Conservation (phyloP, 306 rosid species). For the Trichosanthes truncata region DNA sequence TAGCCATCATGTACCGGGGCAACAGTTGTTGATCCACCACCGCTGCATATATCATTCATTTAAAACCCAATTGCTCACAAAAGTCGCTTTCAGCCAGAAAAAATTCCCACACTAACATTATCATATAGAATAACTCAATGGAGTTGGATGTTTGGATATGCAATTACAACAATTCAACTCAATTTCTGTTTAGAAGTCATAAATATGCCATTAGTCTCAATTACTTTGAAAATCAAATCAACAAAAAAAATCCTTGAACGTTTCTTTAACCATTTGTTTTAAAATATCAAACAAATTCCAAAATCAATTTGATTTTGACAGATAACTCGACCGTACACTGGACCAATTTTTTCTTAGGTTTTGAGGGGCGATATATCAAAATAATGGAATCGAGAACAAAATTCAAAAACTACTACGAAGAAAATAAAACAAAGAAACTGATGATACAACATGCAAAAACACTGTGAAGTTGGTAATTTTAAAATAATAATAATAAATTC, state of each 20-base stretch:
- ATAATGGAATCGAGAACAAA: background rate
- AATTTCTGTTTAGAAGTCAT: background rate
- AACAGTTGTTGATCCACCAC: slow-evolving; percentile 96
- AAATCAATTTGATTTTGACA: background rate
- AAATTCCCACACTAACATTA: background rate
- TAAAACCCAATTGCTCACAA: background rate
- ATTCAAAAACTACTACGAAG: background rate
- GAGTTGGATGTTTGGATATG: background rate
- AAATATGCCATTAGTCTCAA: background rate
- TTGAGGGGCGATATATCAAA: background rate
- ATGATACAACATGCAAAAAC: background rate
- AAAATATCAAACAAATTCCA: background rate
- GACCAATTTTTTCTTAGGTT: background rate
- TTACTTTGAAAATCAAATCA: background rate
- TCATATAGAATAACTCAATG: background rate
- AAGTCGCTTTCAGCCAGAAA: background rate
- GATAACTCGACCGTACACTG: background rate
- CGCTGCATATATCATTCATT: slow-evolving; percentile 30
- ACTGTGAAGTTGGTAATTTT: background rate
- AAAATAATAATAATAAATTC: background rate
- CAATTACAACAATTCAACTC: background rate
- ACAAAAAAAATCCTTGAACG: background rate
- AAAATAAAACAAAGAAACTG: background rate
- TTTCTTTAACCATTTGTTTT: background rate
- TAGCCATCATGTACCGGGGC: slow-evolving; percentile 98